Conservation (phyloP, 768 basidiomycete species). For the Calvatia gigantea region DNA sequence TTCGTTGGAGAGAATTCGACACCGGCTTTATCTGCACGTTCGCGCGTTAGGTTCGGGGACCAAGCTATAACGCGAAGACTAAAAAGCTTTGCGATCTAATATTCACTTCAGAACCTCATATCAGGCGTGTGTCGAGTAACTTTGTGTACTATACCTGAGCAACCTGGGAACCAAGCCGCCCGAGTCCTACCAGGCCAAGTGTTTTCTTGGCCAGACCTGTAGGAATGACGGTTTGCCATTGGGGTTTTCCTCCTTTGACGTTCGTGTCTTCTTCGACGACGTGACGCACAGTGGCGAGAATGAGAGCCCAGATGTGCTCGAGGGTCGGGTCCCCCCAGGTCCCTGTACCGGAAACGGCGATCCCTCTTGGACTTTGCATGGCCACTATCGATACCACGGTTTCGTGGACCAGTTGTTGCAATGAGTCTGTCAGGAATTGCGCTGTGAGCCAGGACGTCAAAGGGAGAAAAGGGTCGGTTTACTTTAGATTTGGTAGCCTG, state of each 20-base stretch:
- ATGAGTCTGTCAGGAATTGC: slow-evolving; percentile 34
- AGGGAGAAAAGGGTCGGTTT: slow-evolving; percentile 3
- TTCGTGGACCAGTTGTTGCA: slow-evolving; percentile 51
- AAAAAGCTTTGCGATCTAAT: slow-evolving; percentile 57
- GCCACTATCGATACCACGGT: slow-evolving; percentile 45
- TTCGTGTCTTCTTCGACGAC: slow-evolving; percentile 47
- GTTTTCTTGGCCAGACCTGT: slow-evolving; percentile 51
- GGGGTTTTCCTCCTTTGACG: slow-evolving; percentile 38
- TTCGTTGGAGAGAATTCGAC: slow-evolving; percentile 48
- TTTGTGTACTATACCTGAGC: slow-evolving; percentile 34
- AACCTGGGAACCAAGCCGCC: slow-evolving; percentile 50
- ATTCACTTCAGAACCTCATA: background rate
- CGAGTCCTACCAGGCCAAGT: slow-evolving; percentile 60
- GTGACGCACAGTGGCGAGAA: slow-evolving; percentile 49
- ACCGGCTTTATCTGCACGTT: slow-evolving; percentile 49
- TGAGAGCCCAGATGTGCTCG: slow-evolving; percentile 64
- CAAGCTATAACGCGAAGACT: slow-evolving; percentile 59
- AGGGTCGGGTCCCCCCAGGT: slow-evolving; percentile 44
- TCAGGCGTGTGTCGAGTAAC: background rate
- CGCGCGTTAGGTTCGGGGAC: slow-evolving; percentile 61
- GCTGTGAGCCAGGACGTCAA: background rate
- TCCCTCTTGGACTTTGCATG: slow-evolving; percentile 45
- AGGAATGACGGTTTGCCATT: slow-evolving; percentile 54
- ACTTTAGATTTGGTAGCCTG: slow-evolving; percentile 54
- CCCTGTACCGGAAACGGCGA: slow-evolving; percentile 50